Conservation (phyloP, 1,284 basidiomycete genomes). For the Ceratobasidium sp. region DNA sequence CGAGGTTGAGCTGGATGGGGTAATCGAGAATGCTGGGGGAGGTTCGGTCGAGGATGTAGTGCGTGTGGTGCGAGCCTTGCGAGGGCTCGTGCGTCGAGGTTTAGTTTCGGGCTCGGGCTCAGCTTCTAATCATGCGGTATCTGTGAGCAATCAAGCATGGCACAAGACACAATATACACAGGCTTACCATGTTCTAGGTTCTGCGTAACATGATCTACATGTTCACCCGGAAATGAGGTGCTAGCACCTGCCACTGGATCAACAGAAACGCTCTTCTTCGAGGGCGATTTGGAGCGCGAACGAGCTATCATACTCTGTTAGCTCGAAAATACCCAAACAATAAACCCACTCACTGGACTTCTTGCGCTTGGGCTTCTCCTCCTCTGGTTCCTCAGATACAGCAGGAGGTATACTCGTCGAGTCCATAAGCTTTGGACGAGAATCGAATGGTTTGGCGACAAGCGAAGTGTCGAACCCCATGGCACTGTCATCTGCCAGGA, state of each 20-base stretch:
- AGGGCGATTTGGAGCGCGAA: constrained; percentile 26
- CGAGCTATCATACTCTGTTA: constrained; percentile 17
- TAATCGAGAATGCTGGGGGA: background rate
- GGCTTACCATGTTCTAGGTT: constrained; percentile 18
- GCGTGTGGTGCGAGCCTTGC: constrained; percentile 26
- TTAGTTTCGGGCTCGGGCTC: constrained; percentile 10
- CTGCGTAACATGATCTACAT: background rate
- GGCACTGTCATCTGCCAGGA: constrained; percentile 26
- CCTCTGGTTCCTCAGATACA: constrained; percentile 6
- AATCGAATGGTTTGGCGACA: constrained; percentile 1
- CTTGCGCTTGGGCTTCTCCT: constrained; percentile 33
- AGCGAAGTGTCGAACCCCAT: constrained; percentile 32
- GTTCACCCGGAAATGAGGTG: background rate
- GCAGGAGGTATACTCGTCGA: constrained; percentile 7
- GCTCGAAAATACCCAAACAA: background rate
- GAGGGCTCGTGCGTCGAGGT: constrained; percentile 32
- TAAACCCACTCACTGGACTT: constrained; percentile 18
- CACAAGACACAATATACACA: background rate
- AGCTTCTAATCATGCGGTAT: background rate
- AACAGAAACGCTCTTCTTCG: constrained; percentile 2
- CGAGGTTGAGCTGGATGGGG: background rate
- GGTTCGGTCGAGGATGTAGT: background rate
- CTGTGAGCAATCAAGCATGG: background rate
- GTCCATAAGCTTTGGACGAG: constrained; percentile 27
- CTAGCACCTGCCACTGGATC: background rate